Conservation (phyloP, 306 rosid species). For the Castanea mollissima region DNA sequence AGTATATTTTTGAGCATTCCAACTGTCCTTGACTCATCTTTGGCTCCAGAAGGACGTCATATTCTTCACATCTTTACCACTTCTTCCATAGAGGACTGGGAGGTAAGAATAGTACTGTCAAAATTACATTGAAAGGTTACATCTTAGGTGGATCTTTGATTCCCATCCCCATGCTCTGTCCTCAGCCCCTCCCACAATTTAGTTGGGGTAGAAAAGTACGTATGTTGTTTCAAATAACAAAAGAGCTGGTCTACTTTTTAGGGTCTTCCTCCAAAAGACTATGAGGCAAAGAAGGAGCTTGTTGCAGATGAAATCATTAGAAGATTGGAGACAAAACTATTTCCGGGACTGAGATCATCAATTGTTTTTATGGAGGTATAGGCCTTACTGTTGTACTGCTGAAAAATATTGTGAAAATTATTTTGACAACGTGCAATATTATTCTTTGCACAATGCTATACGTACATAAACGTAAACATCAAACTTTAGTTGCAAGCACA, state of each 20-base stretch:
- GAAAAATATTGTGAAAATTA: neutral
- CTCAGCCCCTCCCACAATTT: neutral
- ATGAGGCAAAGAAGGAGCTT: constrained; percentile 78
- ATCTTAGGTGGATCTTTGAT: constrained; percentile 14
- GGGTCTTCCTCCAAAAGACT: constrained; percentile 73
- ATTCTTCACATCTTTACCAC: constrained; percentile 96
- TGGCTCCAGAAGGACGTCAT: constrained; percentile 85
- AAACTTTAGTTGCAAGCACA: neutral
- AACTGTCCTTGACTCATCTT: constrained; percentile 83
- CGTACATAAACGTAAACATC: neutral
- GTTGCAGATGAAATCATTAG: constrained; percentile 72
- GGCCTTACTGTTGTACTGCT: constrained; percentile 13
- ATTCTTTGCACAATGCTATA: neutral
- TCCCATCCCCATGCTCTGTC: constrained; percentile 12
- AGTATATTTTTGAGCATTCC: constrained; percentile 96
- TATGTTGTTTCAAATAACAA: constrained; percentile 13
- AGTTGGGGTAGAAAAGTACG: neutral
- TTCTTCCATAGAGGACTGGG: constrained; percentile 90
- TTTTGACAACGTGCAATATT: neutral
- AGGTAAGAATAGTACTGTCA: constrained; percentile 44
- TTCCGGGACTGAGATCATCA: constrained; percentile 77
- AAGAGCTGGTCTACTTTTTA: constrained; percentile 25
- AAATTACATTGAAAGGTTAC: constrained; percentile 12
- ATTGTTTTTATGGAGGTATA: constrained; percentile 79
- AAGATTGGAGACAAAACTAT: constrained; percentile 80